Percentiles rank a stretch among this genome's conserved stretches.
Evolutionary conservation across 306 rosid genomes (phyloP).

Genomic region (Neltuma alba): DNA sequence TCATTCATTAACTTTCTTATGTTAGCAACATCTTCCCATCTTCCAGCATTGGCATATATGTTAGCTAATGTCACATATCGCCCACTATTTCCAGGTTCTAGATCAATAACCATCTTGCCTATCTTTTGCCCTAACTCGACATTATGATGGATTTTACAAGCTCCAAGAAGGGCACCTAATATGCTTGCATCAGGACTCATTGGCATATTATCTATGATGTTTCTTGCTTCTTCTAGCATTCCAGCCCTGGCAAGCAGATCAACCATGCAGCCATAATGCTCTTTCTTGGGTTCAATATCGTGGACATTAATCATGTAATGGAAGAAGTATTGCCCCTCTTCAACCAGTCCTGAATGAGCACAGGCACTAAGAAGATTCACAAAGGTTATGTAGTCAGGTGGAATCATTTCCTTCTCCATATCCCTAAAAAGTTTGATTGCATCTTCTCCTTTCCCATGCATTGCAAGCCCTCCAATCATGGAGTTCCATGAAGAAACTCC

Average conservation of each 20-base stretch:
- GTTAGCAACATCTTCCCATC: slow-evolving; percentile 62
- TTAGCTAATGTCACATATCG: slow-evolving; percentile 65
- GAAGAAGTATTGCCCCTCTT: slow-evolving; percentile 51
- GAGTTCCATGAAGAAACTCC: slow-evolving; percentile 67
- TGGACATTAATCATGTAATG: slow-evolving; percentile 42
- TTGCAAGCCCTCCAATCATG: slow-evolving; percentile 80
- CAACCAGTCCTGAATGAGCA: slow-evolving; percentile 63
- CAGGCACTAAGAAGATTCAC: slow-evolving; percentile 65
- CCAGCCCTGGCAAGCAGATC: slow-evolving; percentile 70
- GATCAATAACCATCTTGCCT: slow-evolving; percentile 57
- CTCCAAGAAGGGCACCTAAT: slow-evolving; percentile 75
- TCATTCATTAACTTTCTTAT: slow-evolving; percentile 66
- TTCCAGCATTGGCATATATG: slow-evolving; percentile 59
- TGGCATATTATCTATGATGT: slow-evolving; percentile 55
- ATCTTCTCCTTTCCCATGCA: slow-evolving; percentile 65
- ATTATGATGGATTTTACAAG: slow-evolving; percentile 68
- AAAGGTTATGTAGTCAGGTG: slow-evolving; percentile 62
- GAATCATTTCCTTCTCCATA: slow-evolving; percentile 51
- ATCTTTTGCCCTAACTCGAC: slow-evolving; percentile 55
- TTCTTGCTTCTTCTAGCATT: slow-evolving; percentile 54
- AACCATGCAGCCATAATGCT: slow-evolving; percentile 72
- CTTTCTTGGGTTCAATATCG: slow-evolving; percentile 48
- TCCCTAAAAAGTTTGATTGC: slow-evolving; percentile 54
- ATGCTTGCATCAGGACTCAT: slow-evolving; percentile 58
- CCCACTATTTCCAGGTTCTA: slow-evolving; percentile 69